Conservation (phyloP, 495 filamentous ascomycete genomes). For the Lineolata rhizophorae region DNA sequence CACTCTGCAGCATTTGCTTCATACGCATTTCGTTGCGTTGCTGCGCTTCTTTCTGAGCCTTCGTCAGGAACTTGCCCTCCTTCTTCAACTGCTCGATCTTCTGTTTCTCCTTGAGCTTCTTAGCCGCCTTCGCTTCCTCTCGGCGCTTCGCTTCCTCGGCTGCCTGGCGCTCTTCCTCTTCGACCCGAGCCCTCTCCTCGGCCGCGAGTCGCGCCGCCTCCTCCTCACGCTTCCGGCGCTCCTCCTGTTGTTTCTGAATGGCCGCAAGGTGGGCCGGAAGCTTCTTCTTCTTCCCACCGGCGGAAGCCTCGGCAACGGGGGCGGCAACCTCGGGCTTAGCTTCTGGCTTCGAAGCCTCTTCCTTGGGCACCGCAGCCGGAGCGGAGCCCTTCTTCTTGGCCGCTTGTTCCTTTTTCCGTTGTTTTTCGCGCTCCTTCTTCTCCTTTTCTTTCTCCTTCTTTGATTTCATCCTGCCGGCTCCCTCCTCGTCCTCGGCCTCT, state of each 20-base stretch:
- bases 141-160: conserved; percentile 55
- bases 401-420: conserved; percentile 77
- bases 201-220: conserved; percentile 43
- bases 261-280: conserved; percentile 57
- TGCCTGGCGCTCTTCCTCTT: conserved; percentile 41
- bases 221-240: conserved; percentile 44
- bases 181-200: conserved; percentile 53
- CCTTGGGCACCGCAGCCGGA: conserved; percentile 16
- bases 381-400: conserved; percentile 43
- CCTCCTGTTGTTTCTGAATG: conserved; percentile 85
- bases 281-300: conserved; percentile 77
- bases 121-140: conserved; percentile 52
- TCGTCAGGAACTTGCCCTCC: conserved; percentile 86
- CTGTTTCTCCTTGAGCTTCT: conserved; percentile 91
- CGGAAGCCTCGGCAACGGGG: conserved; percentile 8
- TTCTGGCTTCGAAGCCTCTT: conserved; percentile 1
- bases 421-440: conserved; percentile 83
- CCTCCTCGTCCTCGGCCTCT: conserved; percentile 20
- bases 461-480: conserved; percentile 52
- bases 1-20: conserved; percentile 83
- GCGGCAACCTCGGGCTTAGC: conserved; percentile 14
- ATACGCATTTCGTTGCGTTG: conserved; percentile 64
- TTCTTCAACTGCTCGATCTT: conserved; percentile 87
- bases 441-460: conserved; percentile 97
- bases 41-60: conserved; percentile 78